Percentiles rank a stretch among this genome's conserved stretches.
Evolutionary conservation across 192 early-diverging fungal genomes (phyloP).

Genomic region (Neocallimastix lanati): DNA sequence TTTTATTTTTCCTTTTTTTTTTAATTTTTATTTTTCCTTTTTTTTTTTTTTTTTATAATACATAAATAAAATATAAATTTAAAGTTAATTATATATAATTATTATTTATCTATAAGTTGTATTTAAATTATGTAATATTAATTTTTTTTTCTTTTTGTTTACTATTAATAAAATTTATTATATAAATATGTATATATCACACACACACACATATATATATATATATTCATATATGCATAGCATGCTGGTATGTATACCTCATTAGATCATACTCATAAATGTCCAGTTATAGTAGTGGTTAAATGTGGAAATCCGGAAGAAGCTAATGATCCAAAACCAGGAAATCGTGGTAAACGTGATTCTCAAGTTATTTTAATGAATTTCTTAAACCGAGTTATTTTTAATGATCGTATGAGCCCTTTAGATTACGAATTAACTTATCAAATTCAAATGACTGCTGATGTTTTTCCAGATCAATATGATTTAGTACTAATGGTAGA

Average conservation of each 20-base stretch:
- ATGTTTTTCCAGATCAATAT: constrained; percentile 61
- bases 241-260: constrained; percentile 4
- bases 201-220: too few species aligned
- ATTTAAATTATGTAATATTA: too few species aligned
- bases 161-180: too few species aligned
- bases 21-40: too few species aligned
- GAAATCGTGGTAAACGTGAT: constrained; percentile 97
- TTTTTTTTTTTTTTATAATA: too few species aligned
- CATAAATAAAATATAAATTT: too few species aligned
- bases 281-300: constrained; percentile 84
- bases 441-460: constrained; percentile 56
- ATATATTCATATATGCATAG: too few species aligned
- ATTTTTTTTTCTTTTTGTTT: too few species aligned
- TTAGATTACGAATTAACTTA: constrained; percentile 79
- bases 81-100: too few species aligned
- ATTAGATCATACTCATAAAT: constrained; percentile 51
- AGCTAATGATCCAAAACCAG: constrained; percentile 67
- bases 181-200: too few species aligned
- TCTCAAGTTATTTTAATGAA: constrained; percentile 39
- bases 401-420: constrained; percentile 73
- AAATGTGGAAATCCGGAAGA: constrained; percentile 62
- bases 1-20: too few species aligned
- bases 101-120: too few species aligned
- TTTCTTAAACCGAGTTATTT: constrained; percentile 75
- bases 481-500: constrained; percentile 53